Evolutionary conservation across 2,329 filamentous ascomycete genomes (phyloP).

Genomic region (Alternaria sp.): DNA sequence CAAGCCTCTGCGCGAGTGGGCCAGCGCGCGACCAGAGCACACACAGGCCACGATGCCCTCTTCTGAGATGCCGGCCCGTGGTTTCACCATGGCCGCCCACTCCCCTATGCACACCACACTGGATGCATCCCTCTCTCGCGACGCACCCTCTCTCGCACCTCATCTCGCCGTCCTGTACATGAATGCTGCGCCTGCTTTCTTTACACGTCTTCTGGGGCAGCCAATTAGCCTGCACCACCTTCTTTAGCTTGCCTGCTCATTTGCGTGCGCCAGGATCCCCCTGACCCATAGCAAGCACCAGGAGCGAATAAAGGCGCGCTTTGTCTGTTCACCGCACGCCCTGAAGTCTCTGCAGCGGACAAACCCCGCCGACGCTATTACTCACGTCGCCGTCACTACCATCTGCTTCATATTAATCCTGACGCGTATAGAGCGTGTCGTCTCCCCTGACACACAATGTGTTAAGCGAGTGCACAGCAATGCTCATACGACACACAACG

Average conservation of each 20-base stretch:
- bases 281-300: slow-evolving; percentile 13
- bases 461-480: neutral
- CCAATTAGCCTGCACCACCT: slow-evolving; percentile 12
- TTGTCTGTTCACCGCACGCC: slow-evolving; percentile 22
- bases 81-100: slow-evolving; percentile 4
- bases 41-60: slow-evolving; percentile 4
- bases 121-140: neutral
- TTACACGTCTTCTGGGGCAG: no score
- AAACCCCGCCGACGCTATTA: slow-evolving; percentile 31
- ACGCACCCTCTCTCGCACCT: no score
- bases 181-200: no score
- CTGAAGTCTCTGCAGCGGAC: slow-evolving; percentile 33
- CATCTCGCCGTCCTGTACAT: no score
- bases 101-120: slow-evolving; percentile 5
- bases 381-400: slow-evolving; percentile 15
- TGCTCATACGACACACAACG: slow-evolving; percentile 1
- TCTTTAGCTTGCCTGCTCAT: slow-evolving; percentile 37
- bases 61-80: neutral
- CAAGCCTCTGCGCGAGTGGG: slow-evolving; percentile 9
- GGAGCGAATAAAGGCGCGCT: slow-evolving; percentile 12
- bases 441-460: neutral
- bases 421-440: neutral
- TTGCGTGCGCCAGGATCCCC: slow-evolving; percentile 37
- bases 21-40: slow-evolving; percentile 3
- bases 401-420: neutral